Evolutionary conservation across 495 filamentous ascomycete genomes (phyloP).

Genomic region (Podospora fimiseda): DNA sequence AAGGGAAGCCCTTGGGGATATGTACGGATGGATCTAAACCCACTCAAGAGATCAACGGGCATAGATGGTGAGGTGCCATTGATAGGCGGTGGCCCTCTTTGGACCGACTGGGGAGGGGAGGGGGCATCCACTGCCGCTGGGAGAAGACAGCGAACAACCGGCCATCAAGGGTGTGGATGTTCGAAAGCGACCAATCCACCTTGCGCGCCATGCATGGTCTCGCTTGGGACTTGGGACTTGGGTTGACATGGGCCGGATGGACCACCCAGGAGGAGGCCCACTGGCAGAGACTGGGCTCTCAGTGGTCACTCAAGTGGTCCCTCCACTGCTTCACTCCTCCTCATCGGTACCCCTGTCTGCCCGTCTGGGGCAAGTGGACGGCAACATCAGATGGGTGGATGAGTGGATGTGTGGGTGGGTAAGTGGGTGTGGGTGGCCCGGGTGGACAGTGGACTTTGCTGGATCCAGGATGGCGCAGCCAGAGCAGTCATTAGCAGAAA

Average conservation of each 20-base stretch:
- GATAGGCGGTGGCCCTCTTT: slow-evolving; percentile 17
- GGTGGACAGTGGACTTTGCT: slow-evolving; percentile 18
- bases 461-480: slow-evolving; percentile 29
- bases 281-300: background rate
- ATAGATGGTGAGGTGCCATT: slow-evolving; percentile 32
- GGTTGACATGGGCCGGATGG: slow-evolving; percentile 36
- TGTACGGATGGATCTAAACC: slow-evolving; percentile 29
- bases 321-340: slow-evolving; percentile 5
- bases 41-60: slow-evolving; percentile 30
- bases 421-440: slow-evolving; percentile 22
- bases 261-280: slow-evolving; percentile 9
- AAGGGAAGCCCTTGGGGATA: slow-evolving; percentile 45
- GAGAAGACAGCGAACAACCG: slow-evolving; percentile 8
- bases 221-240: slow-evolving; percentile 26
- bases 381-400: slow-evolving; percentile 44
- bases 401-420: background rate
- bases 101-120: slow-evolving; percentile 12
- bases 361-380: slow-evolving; percentile 44
- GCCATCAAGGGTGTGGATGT: slow-evolving; percentile 1
- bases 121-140: slow-evolving; percentile 5
- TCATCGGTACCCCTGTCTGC: slow-evolving; percentile 27
- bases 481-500: slow-evolving; percentile 11
- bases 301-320: slow-evolving; percentile 12
- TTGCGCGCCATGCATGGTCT: slow-evolving; percentile 30
- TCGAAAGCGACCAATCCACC: slow-evolving; percentile 22